A percentile compares a stretch with the other conserved stretches of the same genome.
Conservation (phyloP, 495 filamentous ascomycete species). For the Aspergillus kassunensis region DNA sequence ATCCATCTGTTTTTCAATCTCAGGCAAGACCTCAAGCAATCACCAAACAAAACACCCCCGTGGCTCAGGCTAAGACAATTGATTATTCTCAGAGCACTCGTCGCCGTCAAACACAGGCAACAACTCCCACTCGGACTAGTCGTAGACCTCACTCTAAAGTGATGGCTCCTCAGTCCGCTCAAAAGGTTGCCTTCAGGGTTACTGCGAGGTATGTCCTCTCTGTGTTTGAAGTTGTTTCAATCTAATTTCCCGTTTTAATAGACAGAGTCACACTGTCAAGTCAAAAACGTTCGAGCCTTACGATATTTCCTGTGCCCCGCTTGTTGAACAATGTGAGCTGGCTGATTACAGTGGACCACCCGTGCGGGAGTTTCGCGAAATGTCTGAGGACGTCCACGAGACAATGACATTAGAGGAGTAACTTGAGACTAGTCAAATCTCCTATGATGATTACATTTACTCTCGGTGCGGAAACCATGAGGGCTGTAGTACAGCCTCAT, state of each 20-base stretch:
- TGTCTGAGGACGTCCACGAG: neutral
- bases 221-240: neutral
- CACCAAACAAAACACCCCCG: too few relatives aligned
- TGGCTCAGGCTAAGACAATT: too few relatives aligned
- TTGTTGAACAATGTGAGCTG: neutral
- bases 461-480: neutral
- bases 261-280: too few relatives aligned
- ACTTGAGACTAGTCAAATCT: neutral
- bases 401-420: conserved; percentile 7
- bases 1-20: neutral
- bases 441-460: conserved; percentile 1
- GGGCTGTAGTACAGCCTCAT: too few relatives aligned
- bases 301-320: neutral
- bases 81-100: too few relatives aligned
- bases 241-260: neutral
- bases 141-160: neutral
- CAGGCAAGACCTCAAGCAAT: neutral
- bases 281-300: neutral
- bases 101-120: too few relatives aligned
- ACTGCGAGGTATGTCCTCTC: neutral
- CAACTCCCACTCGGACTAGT: neutral
- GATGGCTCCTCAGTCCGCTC: neutral
- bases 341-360: neutral
- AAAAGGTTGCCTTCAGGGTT: neutral
- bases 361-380: neutral